phyloP scores from a whole-genome alignment of 2,329 filamentous ascomycete genomes.

The Emmonsia crescens region DNA sequence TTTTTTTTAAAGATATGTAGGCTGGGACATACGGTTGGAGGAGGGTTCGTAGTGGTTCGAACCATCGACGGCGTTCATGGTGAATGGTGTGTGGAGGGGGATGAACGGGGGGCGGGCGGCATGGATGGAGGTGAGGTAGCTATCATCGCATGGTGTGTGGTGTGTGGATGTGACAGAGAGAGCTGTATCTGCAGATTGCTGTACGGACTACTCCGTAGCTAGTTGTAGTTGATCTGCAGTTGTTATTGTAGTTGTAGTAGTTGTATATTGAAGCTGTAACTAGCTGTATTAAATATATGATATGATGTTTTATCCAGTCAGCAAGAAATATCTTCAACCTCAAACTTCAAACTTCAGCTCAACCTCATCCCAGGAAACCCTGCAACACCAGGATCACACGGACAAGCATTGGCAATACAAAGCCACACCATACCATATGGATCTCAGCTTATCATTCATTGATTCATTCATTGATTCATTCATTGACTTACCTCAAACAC shows the following conservation, averaged over 20 bases:
- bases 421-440: background rate
- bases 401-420: background rate
- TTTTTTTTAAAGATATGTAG: background rate
- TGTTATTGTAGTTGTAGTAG: too few relatives aligned
- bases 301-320: too few relatives aligned
- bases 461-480: too few relatives aligned
- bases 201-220: too few relatives aligned
- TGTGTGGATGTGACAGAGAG: background rate
- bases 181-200: too few relatives aligned
- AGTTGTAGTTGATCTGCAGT: too few relatives aligned
- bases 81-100: background rate
- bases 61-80: conserved; percentile 57
- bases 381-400: background rate
- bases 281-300: too few relatives aligned
- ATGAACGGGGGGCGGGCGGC: background rate
- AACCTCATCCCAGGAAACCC: too few relatives aligned
- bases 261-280: too few relatives aligned
- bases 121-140: background rate
- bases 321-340: too few relatives aligned
- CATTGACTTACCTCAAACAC: background rate
- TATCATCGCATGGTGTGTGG: background rate
- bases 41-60: conserved; percentile 44
- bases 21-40: conserved; percentile 29
- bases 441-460: background rate
- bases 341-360: too few relatives aligned